These are phyloP conservation scores for Saccharomyces hybrid DNA, from an alignment of 1,139 yeast species.

Conservation along the genomic window DNA sequence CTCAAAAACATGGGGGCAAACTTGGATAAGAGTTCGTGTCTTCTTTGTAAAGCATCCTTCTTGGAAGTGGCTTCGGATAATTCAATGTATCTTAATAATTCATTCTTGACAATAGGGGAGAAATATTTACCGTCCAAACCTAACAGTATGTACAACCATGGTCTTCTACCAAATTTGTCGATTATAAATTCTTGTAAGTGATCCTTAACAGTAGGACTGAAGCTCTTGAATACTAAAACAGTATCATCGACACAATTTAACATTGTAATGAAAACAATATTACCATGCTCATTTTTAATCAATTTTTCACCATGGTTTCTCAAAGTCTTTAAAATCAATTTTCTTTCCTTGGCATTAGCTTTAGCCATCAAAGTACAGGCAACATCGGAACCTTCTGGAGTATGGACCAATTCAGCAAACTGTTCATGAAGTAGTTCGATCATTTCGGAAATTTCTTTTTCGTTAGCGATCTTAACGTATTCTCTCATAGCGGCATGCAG, in stretches of 20 bases:
- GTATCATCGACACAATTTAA: conserved; percentile 93
- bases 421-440: conserved; percentile 81
- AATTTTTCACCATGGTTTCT: conserved; percentile 67
- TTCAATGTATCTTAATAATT: conserved; percentile 53
- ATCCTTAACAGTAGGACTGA: conserved; percentile 54
- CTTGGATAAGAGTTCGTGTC: conserved; percentile 55
- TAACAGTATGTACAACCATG: conserved; percentile 70
- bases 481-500: conserved; percentile 96
- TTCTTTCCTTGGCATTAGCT: conserved; percentile 92
- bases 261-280: conserved; percentile 67
- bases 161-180: conserved; percentile 82
- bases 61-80: conserved; percentile 72
- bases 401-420: conserved; percentile 90
- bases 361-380: conserved; percentile 73
- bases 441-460: conserved; percentile 67
- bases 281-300: conserved; percentile 81
- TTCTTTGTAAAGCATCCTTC: conserved; percentile 74
- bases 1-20: conserved; percentile 63
- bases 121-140: conserved; percentile 82
- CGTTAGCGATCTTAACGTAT: conserved; percentile 61
- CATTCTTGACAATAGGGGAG: conserved; percentile 58
- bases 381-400: conserved; percentile 88
- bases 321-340: conserved; percentile 60
- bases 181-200: conserved; percentile 50
- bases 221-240: conserved; percentile 67